Base-by-base conservation (phyloP, 257 asterid genomes). In the Gentiana macrophylla region DNA sequence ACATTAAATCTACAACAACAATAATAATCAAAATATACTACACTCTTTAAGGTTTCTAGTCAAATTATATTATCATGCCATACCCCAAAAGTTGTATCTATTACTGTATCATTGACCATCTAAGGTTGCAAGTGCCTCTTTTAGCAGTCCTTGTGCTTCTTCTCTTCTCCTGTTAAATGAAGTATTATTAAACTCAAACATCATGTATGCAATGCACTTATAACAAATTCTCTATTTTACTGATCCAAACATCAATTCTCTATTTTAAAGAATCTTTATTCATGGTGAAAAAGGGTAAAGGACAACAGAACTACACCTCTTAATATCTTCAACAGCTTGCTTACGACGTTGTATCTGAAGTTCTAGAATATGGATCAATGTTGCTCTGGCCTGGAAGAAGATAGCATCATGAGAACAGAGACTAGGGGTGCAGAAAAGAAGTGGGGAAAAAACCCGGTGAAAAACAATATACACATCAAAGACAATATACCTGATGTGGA, bases 311-410 rank as follows among this genome's bases (percentile, higher is more conserved):
- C 9, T 59, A 56, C 62, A 91, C 98, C 92, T 84, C 79, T 72
- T 92, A 55, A 92, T 92, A 76, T 92, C 98, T 74, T 92, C 98
- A 57, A 92, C 92, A 6, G 98, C 98, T 80, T 81, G 97, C 70
- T 75, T 85, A 37, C 97, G 93, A 48, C 89, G 70, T 56, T 83
- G 88, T 79, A 92, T 92, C 78, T 88, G 98, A 64, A 85, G 94
- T 63, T 88, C 97, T 70, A 92, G 82, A 67, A 92, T 85, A 62
- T 92, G 97, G 66, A 88, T 88, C 58, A 92, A 71, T 36, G 98
- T 92, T 24, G 98, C 97, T 69, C 98, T 84, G 65, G 97, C 98
- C 98, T 91, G 76, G 62, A 12, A 71, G n/a, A 32, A 24, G 45
- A 61, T 64, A 12, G 48, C 50, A 13, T 41, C 49, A 60, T 15